These are phyloP conservation scores for Thermothielavioides terrestris DNA, from an alignment of 495 filamentous ascomycete species.

Conservation along the genomic window DNA sequence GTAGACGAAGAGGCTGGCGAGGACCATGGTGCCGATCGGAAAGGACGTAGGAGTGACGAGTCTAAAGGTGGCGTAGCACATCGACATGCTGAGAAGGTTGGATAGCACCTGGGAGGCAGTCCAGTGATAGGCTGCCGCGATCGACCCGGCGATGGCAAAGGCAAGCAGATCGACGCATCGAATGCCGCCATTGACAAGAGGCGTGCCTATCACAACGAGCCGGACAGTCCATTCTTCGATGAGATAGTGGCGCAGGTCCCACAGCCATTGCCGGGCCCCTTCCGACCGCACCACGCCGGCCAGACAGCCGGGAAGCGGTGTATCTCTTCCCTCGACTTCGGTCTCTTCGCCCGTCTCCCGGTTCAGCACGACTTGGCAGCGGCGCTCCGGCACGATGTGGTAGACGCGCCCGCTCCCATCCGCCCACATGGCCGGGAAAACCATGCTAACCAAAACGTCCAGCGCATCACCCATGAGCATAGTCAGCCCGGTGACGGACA, in stretches of 20 bases:
- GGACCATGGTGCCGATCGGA: slow-evolving; percentile 66
- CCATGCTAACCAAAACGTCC: slow-evolving; percentile 53
- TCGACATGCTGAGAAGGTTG: slow-evolving; percentile 78
- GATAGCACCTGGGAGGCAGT: slow-evolving; percentile 65
- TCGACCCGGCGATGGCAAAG: slow-evolving; percentile 46
- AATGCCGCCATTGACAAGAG: slow-evolving; percentile 28
- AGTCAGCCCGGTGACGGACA: slow-evolving; percentile 66
- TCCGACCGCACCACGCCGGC: slow-evolving; percentile 24
- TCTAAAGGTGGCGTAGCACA: slow-evolving; percentile 73
- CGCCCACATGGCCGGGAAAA: slow-evolving; percentile 61
- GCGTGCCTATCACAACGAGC: slow-evolving; percentile 31
- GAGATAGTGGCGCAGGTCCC: slow-evolving; percentile 38
- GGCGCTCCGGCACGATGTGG: slow-evolving; percentile 31
- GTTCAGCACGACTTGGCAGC: slow-evolving; percentile 19
- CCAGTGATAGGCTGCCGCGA: slow-evolving; percentile 61
- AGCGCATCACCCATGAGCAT: slow-evolving; percentile 61
- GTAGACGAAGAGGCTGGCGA: slow-evolving; percentile 78
- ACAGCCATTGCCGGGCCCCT: slow-evolving; percentile 21
- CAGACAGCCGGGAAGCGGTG: slow-evolving; percentile 38
- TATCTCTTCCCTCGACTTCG: slow-evolving; percentile 21
- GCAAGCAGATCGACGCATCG: slow-evolving; percentile 45
- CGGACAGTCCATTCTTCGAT: slow-evolving; percentile 42
- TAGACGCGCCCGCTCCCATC: slow-evolving; percentile 36
- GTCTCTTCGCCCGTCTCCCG: slow-evolving; percentile 9
- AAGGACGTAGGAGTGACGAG: slow-evolving; percentile 90